Percentiles rank a stretch among this genome's conserved stretches.
Evolutionary conservation across 2,329 filamentous ascomycete genomes (phyloP).

Genomic region (Diplodia scrobiculata): DNA sequence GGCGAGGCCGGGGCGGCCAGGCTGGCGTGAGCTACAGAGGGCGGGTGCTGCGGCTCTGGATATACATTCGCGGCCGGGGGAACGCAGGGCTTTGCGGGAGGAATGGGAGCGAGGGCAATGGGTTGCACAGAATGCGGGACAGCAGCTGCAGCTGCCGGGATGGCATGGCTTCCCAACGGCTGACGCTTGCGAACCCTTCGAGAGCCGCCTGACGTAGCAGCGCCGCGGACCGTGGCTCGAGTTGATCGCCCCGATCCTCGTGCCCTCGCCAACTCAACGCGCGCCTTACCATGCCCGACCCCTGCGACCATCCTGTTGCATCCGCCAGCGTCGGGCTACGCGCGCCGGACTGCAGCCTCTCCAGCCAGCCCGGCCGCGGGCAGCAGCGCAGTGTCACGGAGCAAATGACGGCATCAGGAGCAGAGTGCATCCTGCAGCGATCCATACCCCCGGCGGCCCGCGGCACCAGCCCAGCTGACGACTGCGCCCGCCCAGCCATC

Average conservation of each 20-base stretch:
- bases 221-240: slow-evolving; percentile 15
- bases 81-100: not conserved
- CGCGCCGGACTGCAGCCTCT: not conserved
- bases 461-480: slow-evolving; percentile 10
- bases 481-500: not conserved
- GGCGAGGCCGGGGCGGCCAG: slow-evolving; percentile 17
- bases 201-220: slow-evolving; percentile 28
- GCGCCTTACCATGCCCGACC: slow-evolving; percentile 19
- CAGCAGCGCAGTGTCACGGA: not conserved
- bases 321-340: not conserved
- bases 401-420: slow-evolving; percentile 12
- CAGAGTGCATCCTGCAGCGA: slow-evolving; percentile 9
- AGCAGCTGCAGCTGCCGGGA: slow-evolving; percentile 21
- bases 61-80: slow-evolving; percentile 14
- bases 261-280: slow-evolving; percentile 2
- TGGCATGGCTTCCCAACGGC: slow-evolving; percentile 22
- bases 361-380: not conserved
- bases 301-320: slow-evolving; percentile 14
- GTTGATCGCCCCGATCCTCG: slow-evolving; percentile 23
- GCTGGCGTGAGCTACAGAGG: slow-evolving; percentile 2
- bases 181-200: slow-evolving; percentile 25
- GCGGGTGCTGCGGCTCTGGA: not conserved
- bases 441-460: not conserved
- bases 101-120: slow-evolving; percentile 22
- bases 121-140: slow-evolving; percentile 28